Percentiles rank a stretch among this genome's conserved stretches.
These are phyloP conservation scores for Golovinomyces cichoracearum DNA, from an alignment of 2,329 filamentous ascomycete genomes.

Conservation along the genomic window DNA sequence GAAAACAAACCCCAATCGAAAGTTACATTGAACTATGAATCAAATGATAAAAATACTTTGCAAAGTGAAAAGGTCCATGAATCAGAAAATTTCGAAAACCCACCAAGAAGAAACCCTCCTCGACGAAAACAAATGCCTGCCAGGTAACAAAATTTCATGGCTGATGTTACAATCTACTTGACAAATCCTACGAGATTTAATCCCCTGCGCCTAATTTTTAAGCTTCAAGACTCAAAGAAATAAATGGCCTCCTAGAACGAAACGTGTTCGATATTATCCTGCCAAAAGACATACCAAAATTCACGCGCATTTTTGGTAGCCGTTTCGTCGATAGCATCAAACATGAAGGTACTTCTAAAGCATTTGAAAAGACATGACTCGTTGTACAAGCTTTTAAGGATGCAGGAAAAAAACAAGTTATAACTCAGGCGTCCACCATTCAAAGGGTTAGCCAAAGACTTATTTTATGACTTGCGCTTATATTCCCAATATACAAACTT, in stretches of 20 bases:
- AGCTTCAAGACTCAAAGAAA: not conserved
- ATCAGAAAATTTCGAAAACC: not conserved
- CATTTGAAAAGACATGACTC: conserved; percentile 1
- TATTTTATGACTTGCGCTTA: not conserved
- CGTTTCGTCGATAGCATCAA: conserved; percentile 5
- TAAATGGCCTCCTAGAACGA: not conserved
- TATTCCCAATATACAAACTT: not conserved
- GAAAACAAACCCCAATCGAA: not conserved
- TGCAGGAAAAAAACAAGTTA: not conserved
- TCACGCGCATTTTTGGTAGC: conserved; percentile 3
- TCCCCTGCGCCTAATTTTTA: not conserved
- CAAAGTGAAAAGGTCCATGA: not conserved
- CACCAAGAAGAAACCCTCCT: not conserved
- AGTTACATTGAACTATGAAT: not conserved
- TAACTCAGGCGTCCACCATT: not conserved
- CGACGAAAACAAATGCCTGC: not conserved
- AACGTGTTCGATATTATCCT: not conserved
- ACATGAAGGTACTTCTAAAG: conserved; percentile 2
- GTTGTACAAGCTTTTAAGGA: conserved; percentile 3
- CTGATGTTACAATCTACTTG: not conserved
- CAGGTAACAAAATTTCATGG: not conserved
- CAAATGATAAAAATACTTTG: not conserved
- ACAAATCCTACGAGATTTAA: not conserved
- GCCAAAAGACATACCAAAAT: not conserved
- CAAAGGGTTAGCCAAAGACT: not conserved